Evolutionary conservation across 306 rosid genomes (phyloP).

Genomic region (Rosa chinensis): DNA sequence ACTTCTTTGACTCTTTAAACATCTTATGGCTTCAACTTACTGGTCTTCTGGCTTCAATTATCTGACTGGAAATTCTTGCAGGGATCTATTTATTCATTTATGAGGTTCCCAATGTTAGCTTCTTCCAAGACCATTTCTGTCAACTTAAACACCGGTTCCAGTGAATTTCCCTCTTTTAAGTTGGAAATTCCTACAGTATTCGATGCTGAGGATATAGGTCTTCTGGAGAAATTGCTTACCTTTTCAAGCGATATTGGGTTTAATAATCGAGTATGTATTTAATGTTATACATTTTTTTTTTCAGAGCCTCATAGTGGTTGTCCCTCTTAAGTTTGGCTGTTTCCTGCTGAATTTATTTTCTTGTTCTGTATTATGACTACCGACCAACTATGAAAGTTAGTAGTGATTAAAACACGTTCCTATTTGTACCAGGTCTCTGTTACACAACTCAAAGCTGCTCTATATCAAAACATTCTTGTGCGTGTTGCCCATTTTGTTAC

Average conservation of each 20-base stretch:
- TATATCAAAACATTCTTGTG: conserved; percentile 57
- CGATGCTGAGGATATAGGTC: conserved; percentile 41
- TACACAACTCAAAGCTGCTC: conserved; percentile 49
- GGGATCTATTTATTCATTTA: conserved; percentile 59
- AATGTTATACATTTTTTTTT: background rate
- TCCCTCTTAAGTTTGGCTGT: background rate
- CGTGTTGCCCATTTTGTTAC: conserved; percentile 61
- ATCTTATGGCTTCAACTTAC: conserved; percentile 19
- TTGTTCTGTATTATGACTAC: background rate
- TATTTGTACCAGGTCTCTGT: conserved; percentile 49
- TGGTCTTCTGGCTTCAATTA: conserved; percentile 8
- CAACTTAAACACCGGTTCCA: conserved; percentile 24
- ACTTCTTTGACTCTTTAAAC: conserved; percentile 21
- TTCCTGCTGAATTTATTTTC: background rate
- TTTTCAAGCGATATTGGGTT: conserved; percentile 45
- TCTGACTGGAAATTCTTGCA: conserved; percentile 44
- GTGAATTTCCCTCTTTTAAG: conserved; percentile 40
- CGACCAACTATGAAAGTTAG: background rate
- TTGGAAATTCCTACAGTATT: conserved; percentile 42
- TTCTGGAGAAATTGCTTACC: conserved; percentile 47
- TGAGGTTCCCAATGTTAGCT: conserved; percentile 76
- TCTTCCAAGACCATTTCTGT: conserved; percentile 44
- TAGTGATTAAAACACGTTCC: background rate
- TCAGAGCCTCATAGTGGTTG: background rate
- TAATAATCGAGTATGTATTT: conserved; percentile 36